Evolutionary conservation across 106 monocot species (phyloP), one percentile per base, ranked within the genome.

Genomic region (Phalaenopsis equestris): DNA sequence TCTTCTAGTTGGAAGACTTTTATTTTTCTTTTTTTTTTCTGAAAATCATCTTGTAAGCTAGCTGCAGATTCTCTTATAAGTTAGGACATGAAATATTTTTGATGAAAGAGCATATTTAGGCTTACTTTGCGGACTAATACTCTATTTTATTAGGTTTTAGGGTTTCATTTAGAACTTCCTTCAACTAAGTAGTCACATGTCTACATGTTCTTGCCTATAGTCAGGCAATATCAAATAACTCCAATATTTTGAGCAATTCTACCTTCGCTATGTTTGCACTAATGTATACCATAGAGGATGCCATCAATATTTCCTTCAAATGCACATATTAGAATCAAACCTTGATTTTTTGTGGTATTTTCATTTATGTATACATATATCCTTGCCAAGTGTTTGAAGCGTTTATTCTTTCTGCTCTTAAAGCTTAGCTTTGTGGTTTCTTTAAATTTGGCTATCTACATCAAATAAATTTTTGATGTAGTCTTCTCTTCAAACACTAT

Each of bases 61-160:
- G 8, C 23, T 24, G 24, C 24, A 10, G 24, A 23, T 65, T 65
- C 21, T 23, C 64, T 65, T 52, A 3, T 52, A 52, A 52, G 23
- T 65, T 65, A 65, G 24, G 23, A 8, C 24, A 65, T 8, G 23
- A n/a, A 64, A 21, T 65, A 24, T 65, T 65, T 65, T 6, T 65
- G n/a, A 65, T 65, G 23, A 24, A 65, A 65, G 64, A 23, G 24
- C 64, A 65, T 65, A 65, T 65, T 65, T 65, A 65, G 64, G 64
- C 24, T 24, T 65, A 24, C 4, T 23, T 65, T 65, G 64, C 7
- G 3, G 9, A 23, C 24, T 65, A 57, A 65, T 65, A 24, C 8
- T 65, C 24, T 6, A 65, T 23, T 23, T 65, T 52, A 10, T 52
- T 52, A 12, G 52, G 52, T 65, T 21, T 65, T 23, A 65, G 4